Conservation (phyloP, 2,329 filamentous ascomycete species). For the Chaetomium strumarium region DNA sequence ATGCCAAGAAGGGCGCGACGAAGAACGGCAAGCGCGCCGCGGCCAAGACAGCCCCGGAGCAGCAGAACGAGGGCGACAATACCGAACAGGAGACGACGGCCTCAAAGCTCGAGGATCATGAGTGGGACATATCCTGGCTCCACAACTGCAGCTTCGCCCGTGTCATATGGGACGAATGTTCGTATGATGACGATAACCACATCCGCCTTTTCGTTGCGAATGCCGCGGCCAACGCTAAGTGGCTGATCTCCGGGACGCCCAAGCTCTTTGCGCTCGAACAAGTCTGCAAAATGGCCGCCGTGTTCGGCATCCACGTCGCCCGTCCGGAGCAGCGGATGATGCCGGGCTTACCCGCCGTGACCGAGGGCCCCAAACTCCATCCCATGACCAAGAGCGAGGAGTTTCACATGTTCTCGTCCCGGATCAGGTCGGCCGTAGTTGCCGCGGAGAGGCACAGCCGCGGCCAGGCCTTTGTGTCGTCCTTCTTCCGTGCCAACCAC, state of each 20-base stretch:
- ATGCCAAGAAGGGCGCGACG: neutral
- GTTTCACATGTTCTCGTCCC: slow-evolving; percentile 29
- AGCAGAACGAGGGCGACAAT: neutral
- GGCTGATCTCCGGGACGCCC: slow-evolving; percentile 41
- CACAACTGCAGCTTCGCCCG: slow-evolving; percentile 36
- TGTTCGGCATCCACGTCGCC: slow-evolving; percentile 37
- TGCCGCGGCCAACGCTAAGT: slow-evolving; percentile 32
- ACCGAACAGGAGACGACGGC: neutral
- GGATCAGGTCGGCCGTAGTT: slow-evolving; percentile 30
- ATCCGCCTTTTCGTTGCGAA: slow-evolving; percentile 32
- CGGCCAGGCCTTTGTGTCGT: slow-evolving; percentile 50
- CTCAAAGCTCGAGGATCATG: neutral
- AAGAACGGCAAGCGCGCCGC: neutral
- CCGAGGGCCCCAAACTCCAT: slow-evolving; percentile 28
- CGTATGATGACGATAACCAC: slow-evolving; percentile 29
- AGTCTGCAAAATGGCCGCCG: slow-evolving; percentile 31
- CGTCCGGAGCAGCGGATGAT: slow-evolving; percentile 30
- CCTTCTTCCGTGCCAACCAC: slow-evolving; percentile 47
- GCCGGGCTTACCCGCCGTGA: slow-evolving; percentile 33
- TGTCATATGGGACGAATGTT: slow-evolving; percentile 40
- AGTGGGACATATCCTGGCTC: slow-evolving; percentile 24
- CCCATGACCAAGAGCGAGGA: slow-evolving; percentile 31
- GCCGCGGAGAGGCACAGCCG: slow-evolving; percentile 33
- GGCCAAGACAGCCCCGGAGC: neutral
- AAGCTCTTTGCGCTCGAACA: slow-evolving; percentile 32